A percentile compares a stretch with the other conserved stretches of the same genome.
These are phyloP conservation scores for Halenospora varia DNA, from an alignment of 495 filamentous ascomycete genomes.

Conservation along the genomic window DNA sequence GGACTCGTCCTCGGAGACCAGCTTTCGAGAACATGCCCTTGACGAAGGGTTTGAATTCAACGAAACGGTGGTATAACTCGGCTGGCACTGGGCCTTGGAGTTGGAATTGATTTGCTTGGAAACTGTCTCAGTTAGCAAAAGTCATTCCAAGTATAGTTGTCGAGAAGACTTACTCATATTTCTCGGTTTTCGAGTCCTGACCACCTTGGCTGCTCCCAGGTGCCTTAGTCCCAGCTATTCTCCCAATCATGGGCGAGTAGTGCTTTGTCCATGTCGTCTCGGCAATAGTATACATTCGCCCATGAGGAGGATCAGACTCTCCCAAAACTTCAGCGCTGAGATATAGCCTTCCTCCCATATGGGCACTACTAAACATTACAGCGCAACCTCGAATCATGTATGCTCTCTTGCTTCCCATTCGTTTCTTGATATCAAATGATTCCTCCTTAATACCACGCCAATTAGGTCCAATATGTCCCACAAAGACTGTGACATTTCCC, in stretches of 20 bases:
- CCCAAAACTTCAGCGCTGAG: constrained; percentile 72
- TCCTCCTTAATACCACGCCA: constrained; percentile 67
- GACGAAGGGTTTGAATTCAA: constrained; percentile 89
- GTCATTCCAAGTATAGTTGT: not conserved
- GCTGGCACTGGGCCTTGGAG: constrained; percentile 76
- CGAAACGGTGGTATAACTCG: constrained; percentile 80
- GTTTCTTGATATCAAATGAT: constrained; percentile 71
- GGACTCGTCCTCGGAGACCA: constrained; percentile 70
- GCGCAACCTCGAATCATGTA: constrained; percentile 67
- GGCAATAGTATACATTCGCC: constrained; percentile 73
- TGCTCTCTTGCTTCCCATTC: constrained; percentile 79
- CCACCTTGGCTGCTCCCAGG: constrained; percentile 33
- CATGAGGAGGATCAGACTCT: constrained; percentile 69
- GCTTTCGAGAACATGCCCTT: constrained; percentile 78
- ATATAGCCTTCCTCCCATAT: constrained; percentile 50
- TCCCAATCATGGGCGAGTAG: constrained; percentile 83
- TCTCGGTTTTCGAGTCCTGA: constrained; percentile 46
- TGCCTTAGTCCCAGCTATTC: constrained; percentile 74
- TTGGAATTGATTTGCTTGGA: constrained; percentile 92
- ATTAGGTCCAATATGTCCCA: constrained; percentile 49
- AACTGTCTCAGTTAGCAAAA: constrained; percentile 45
- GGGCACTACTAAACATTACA: constrained; percentile 49
- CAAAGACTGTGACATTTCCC: constrained; percentile 71
- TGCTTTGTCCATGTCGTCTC: constrained; percentile 78
- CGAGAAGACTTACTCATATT: constrained; percentile 73